Conservation (phyloP, 2,329 filamentous ascomycete species). For the Sporothrix schenckii region DNA sequence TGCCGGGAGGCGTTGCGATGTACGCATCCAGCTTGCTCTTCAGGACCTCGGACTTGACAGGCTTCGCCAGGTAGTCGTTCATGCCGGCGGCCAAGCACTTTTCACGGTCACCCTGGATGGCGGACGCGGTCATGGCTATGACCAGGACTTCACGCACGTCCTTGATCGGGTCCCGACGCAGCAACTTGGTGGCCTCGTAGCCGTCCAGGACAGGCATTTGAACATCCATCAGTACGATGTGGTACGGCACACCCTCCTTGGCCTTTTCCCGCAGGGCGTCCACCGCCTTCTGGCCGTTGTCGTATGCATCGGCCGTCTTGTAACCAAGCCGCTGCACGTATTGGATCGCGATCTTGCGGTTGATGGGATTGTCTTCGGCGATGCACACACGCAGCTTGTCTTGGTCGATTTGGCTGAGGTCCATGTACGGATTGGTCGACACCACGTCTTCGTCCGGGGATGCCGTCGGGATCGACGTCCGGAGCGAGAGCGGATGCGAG, state of each 20-base stretch:
- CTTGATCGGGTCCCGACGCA: constrained; percentile 75
- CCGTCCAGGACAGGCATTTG: constrained; percentile 95
- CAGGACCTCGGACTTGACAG: constrained; percentile 84
- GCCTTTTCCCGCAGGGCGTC: constrained; percentile 78
- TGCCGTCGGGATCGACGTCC: constrained; percentile 31
- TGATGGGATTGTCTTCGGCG: constrained; percentile 93
- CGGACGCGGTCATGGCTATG: constrained; percentile 95
- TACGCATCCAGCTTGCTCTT: constrained; percentile 76
- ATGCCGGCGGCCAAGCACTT: constrained; percentile 95
- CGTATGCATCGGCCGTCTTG: constrained; percentile 78
- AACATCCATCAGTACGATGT: constrained; percentile 92
- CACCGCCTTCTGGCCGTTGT: constrained; percentile 85
- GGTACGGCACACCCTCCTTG: constrained; percentile 74
- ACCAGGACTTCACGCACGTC: constrained; percentile 82
- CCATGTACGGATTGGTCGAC: constrained; percentile 53
- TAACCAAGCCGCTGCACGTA: constrained; percentile 87
- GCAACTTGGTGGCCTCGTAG: constrained; percentile 83
- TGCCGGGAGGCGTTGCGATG: constrained; percentile 45
- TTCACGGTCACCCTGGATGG: constrained; percentile 91
- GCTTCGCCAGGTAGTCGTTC: constrained; percentile 97
- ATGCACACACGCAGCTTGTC: constrained; percentile 86
- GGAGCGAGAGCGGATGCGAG: constrained; percentile 28
- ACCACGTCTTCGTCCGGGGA: background rate
- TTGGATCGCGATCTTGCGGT: constrained; percentile 89
- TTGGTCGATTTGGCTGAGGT: constrained; percentile 73